Conservation (phyloP, 805 yeast genomes). For the Debaryomyces prosopidis region DNA sequence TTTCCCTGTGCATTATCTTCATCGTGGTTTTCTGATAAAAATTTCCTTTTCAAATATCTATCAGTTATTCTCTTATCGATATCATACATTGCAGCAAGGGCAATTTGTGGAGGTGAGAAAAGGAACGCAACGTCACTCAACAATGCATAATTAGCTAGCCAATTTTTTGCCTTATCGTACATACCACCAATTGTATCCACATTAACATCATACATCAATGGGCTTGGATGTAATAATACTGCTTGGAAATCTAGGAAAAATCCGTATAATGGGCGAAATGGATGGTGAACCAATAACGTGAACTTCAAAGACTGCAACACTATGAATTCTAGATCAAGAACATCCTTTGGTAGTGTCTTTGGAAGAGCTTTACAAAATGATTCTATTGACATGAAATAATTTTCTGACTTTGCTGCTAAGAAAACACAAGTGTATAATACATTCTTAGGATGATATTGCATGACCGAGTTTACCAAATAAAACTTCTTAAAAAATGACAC, state of each 20-base stretch:
- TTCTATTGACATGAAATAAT: slow-evolving; percentile 82
- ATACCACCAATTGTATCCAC: slow-evolving; percentile 60
- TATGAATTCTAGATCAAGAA: slow-evolving; percentile 77
- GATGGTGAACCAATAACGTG: slow-evolving; percentile 84
- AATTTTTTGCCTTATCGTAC: slow-evolving; percentile 68
- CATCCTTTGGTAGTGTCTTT: slow-evolving; percentile 63
- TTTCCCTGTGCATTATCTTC: slow-evolving; percentile 16
- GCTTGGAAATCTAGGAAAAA: slow-evolving; percentile 87
- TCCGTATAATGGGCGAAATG: slow-evolving; percentile 88
- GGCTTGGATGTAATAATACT: slow-evolving; percentile 42
- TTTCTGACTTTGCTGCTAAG: slow-evolving; percentile 90
- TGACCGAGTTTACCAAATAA: slow-evolving; percentile 74
- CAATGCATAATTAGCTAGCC: slow-evolving; percentile 63
- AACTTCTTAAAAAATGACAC: slow-evolving; percentile 79
- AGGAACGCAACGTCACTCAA: slow-evolving; percentile 74
- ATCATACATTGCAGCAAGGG: slow-evolving; percentile 77
- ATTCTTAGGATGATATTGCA: slow-evolving; percentile 86
- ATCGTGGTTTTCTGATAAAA: slow-evolving; percentile 28
- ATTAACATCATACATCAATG: slow-evolving; percentile 45
- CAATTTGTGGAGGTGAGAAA: slow-evolving; percentile 94
- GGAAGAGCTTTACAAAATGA: slow-evolving; percentile 72
- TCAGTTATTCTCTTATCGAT: slow-evolving; percentile 64
- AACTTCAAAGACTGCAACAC: slow-evolving; percentile 74
- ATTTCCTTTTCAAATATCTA: slow-evolving; percentile 67
- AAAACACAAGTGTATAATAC: slow-evolving; percentile 73